Evolutionary conservation across 768 basidiomycete species (phyloP), one percentile per base, ranked within the genome.

Genomic region (Lactifluus pinguis): DNA sequence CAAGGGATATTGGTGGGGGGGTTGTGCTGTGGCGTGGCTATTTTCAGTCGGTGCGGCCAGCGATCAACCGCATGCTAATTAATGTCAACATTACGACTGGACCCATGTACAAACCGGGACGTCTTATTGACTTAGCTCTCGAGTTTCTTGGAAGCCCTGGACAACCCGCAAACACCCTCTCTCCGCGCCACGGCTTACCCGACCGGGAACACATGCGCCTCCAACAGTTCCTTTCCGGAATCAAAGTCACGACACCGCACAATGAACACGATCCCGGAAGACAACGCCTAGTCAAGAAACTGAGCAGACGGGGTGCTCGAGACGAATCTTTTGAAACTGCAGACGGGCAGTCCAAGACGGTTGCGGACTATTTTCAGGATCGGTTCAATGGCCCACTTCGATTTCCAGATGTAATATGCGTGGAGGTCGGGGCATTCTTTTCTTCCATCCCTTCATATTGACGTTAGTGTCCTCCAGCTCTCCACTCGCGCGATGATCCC

Each of bases 1-100:
- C 72, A 7, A 77, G 74, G 51, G 68, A 71, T 51, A 81, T 89
- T 21, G 84, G 87, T 0, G 68, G 70, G 0, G 89, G 90, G 0
- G 75, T 92, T 2, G 78, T 82, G 13, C 76, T 89, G 0, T 88
- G 87, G 87, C 78, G 88, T 2, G 89, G 89, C 0, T 89, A 87
- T 58, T 90, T 90, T 70, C 89, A 92, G 69, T 87, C 85, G 0
- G 77, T 89, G 11, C 78, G 89, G 17, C 88, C 89, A 0, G 80
- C 81, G 0, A 77, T 83, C 11, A 81, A 81, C 0, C 73, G 73
- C 0, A 77, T 92, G 65, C 69, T 89, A 30, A 74, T 91, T 63
- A 92, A 91, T 59, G 76, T 92, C 63, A 89, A 92, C 64, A 86
- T 87, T 38, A 81, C 84, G 0, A 87, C 87, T 0, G 89, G 83